These are phyloP conservation scores for Solioccasus polychromus DNA, from an alignment of 768 basidiomycete species.

Conservation along the genomic window DNA sequence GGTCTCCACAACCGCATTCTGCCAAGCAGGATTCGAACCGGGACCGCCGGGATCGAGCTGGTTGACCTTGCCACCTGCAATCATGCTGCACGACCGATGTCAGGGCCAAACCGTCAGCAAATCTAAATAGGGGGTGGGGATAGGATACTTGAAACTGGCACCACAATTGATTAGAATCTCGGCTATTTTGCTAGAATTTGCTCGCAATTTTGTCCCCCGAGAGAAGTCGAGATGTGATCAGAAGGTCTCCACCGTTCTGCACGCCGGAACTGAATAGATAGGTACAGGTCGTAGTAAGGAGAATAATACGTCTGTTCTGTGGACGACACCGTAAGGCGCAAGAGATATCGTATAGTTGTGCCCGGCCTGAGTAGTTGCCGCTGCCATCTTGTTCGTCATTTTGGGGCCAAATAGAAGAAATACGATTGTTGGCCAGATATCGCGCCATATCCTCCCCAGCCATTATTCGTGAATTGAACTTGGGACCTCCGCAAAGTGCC, in stretches of 20 bases:
- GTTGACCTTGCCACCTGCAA: slow-evolving; percentile 44
- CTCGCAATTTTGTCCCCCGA: slow-evolving; percentile 9
- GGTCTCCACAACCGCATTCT: slow-evolving; percentile 36
- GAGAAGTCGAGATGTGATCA: slow-evolving; percentile 9
- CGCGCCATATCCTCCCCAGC: slow-evolving; percentile 41
- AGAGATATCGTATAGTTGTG: slow-evolving; percentile 22
- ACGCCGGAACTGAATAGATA: background rate
- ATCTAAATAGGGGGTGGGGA: background rate
- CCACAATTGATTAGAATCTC: slow-evolving; percentile 6
- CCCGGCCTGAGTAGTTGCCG: slow-evolving; percentile 35
- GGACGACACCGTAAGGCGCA: slow-evolving; percentile 4
- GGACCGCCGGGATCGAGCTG: slow-evolving; percentile 34
- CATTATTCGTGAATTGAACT: slow-evolving; percentile 37
- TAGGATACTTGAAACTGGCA: slow-evolving; percentile 6
- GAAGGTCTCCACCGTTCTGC: background rate
- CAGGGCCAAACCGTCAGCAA: background rate
- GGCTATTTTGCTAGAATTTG: slow-evolving; percentile 3
- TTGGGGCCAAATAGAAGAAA: slow-evolving; percentile 35
- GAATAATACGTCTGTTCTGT: background rate
- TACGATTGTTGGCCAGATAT: slow-evolving; percentile 1
- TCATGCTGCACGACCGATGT: slow-evolving; percentile 25
- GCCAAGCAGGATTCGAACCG: slow-evolving; percentile 50
- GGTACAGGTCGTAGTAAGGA: slow-evolving; percentile 8
- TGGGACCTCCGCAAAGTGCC: slow-evolving; percentile 49
- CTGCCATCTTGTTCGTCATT: slow-evolving; percentile 33